Evolutionary conservation across 257 asterid genomes (phyloP), one percentile per base, ranked within the genome.

Genomic region (Apocynum venetum): DNA sequence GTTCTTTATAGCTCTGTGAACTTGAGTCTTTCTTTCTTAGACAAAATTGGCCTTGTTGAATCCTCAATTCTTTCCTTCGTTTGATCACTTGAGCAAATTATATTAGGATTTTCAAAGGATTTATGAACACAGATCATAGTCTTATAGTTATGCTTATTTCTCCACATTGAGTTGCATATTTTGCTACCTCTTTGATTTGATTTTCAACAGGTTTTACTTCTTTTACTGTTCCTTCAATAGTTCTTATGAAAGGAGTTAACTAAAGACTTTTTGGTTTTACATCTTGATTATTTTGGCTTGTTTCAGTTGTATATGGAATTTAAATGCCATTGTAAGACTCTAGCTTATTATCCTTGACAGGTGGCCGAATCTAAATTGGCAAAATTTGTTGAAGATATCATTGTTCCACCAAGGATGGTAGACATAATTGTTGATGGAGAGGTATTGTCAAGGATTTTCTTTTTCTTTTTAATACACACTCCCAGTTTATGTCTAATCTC

Each of bases 361-460:
- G 97, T 81, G 75, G 99, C 98, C 60, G 98, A 96, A 88, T 91
- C 97, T 12, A 93, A 91, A 85, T 85, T 96, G 84, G 97, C 97
- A 76, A 92, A 86, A 82, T 91, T 93, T 91, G 98, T 93, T 61
- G 98, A 93, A 91, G 99, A 96, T 78, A 96, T 96, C 76, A 89
- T 96, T 79, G 95, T 96, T 79, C 96, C 99, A 17, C 99, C 99
- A 79, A 89, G 97, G 89, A 91, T 93, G 98, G 88, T 96, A 75
- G 99, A 93, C 86, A 85, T 93, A 81, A 84, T 96, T 82, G 94
- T 91, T 61, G 98, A 93, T 74, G 98, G 97, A 86, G 99, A 96
- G 99, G 99, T 96, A 85, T 75, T 51, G 51, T 70, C 80, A 66
- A 83, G 71, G 72, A 63, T 80, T 72, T 73, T 53, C 74, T 74